Conservation (phyloP, 2,329 filamentous ascomycete genomes). For the Ceratocystis albifundus region DNA sequence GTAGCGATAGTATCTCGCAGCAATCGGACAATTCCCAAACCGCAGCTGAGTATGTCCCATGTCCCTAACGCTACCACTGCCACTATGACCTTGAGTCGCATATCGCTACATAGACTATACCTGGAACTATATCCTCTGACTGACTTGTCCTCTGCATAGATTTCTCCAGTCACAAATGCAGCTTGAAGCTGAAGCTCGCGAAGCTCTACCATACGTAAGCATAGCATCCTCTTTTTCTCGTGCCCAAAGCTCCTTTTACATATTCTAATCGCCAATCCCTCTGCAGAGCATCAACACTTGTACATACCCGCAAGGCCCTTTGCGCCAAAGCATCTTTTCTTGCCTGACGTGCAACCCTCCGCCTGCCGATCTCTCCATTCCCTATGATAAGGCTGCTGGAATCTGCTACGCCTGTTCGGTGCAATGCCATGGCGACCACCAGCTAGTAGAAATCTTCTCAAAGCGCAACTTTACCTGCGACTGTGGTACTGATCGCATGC, state of each 20-base stretch:
- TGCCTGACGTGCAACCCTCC: conserved; percentile 89
- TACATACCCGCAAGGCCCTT: conserved; percentile 75
- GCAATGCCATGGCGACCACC: conserved; percentile 91
- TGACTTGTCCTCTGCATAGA: conserved; percentile 34
- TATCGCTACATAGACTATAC: background rate
- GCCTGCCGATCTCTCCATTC: conserved; percentile 43
- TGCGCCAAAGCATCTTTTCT: conserved; percentile 82
- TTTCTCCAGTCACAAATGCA: conserved; percentile 83
- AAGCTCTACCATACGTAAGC: conserved; percentile 81
- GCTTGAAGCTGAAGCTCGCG: conserved; percentile 87
- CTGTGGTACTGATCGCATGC: conserved; percentile 77
- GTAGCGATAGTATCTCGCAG: conserved; percentile 49
- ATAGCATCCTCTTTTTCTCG: background rate
- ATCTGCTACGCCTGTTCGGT: conserved; percentile 97
- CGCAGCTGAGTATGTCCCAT: conserved; percentile 50
- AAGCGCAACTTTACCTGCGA: conserved; percentile 96
- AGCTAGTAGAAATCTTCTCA: conserved; percentile 85
- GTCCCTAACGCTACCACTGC: conserved; percentile 20
- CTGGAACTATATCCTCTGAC: background rate
- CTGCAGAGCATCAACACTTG: conserved; percentile 83
- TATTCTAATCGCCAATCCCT: background rate
- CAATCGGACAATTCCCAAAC: conserved; percentile 56
- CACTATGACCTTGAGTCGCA: background rate
- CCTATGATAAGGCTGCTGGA: conserved; percentile 57
- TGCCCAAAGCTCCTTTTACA: background rate